phyloP scores from a whole-genome alignment of 2,329 filamentous ascomycete species.

The Aspergillus sp. region DNA sequence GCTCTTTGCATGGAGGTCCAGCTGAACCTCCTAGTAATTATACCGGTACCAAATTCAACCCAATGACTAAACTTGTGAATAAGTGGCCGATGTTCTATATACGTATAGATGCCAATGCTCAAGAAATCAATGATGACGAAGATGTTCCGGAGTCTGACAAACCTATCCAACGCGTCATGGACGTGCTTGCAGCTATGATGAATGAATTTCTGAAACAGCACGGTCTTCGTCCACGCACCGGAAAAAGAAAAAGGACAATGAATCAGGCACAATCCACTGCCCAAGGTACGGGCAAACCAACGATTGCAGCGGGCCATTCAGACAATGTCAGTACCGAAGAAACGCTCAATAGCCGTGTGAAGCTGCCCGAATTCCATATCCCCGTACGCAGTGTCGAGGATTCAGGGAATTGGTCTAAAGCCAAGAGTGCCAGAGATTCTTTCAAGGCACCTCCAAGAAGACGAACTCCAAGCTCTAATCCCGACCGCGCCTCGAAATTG shows the following conservation, averaged over 20 bases:
- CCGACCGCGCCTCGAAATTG: constrained; percentile 1
- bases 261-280: constrained; percentile 4
- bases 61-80: constrained; percentile 66
- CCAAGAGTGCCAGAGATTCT: constrained; percentile 36
- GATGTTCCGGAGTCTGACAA: constrained; percentile 36
- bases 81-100: constrained; percentile 88
- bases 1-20: not conserved
- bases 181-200: constrained; percentile 68
- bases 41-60: constrained; percentile 54
- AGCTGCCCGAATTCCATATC: constrained; percentile 29
- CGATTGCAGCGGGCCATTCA: not conserved
- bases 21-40: constrained; percentile 14
- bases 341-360: constrained; percentile 24
- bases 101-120: constrained; percentile 57
- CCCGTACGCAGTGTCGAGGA: constrained; percentile 14
- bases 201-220: constrained; percentile 74
- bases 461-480: not conserved
- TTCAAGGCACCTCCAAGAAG: not conserved
- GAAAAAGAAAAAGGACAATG: constrained; percentile 18
- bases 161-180: constrained; percentile 56
- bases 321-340: constrained; percentile 22
- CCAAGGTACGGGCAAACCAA: not conserved
- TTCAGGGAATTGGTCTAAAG: constrained; percentile 42
- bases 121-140: constrained; percentile 39
- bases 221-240: constrained; percentile 59